phyloP scores from a whole-genome alignment of 768 basidiomycete genomes.

The Tylopilus rubrobrunneus region DNA sequence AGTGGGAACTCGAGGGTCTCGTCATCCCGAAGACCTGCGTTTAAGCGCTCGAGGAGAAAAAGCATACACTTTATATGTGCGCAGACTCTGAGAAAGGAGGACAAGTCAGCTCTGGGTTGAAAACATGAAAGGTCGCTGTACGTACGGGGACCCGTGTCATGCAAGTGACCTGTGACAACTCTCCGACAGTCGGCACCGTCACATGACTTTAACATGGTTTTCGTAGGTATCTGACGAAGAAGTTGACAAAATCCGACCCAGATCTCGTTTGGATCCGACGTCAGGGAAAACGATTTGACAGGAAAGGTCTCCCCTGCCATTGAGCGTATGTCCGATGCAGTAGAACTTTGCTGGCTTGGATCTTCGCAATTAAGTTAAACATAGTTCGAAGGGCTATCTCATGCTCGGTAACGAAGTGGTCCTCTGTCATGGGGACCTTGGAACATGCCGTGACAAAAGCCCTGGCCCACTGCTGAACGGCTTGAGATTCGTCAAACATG shows the following conservation, averaged over 20 bases:
- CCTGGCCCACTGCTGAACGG: conserved; percentile 60
- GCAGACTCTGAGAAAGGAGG: conserved; percentile 47
- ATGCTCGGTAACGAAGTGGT: conserved; percentile 49
- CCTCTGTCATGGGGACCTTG: conserved; percentile 42
- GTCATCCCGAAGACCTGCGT: conserved; percentile 59
- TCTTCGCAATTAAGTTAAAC: conserved; percentile 22
- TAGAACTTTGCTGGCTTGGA: background rate
- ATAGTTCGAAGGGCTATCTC: conserved; percentile 41
- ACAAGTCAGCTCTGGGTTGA: background rate
- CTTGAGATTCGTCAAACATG: conserved; percentile 44
- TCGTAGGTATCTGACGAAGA: conserved; percentile 53
- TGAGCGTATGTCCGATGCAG: background rate
- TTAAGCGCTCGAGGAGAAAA: conserved; percentile 56
- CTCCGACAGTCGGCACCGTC: conserved; percentile 45
- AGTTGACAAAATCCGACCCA: conserved; percentile 49
- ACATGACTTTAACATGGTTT: conserved; percentile 33
- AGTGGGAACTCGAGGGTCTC: conserved; percentile 71
- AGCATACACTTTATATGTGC: conserved; percentile 55
- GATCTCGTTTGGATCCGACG: conserved; percentile 40
- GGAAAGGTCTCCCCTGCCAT: conserved; percentile 4
- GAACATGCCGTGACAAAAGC: conserved; percentile 39
- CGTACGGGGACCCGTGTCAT: conserved; percentile 59
- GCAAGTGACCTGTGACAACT: conserved; percentile 57
- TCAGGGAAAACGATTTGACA: conserved; percentile 25
- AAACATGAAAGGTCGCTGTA: conserved; percentile 20